A percentile compares a stretch with the other conserved stretches of the same genome.
phyloP scores from a whole-genome alignment of 352 stramenopile species.

The Phytophthora fragariaefolia region DNA sequence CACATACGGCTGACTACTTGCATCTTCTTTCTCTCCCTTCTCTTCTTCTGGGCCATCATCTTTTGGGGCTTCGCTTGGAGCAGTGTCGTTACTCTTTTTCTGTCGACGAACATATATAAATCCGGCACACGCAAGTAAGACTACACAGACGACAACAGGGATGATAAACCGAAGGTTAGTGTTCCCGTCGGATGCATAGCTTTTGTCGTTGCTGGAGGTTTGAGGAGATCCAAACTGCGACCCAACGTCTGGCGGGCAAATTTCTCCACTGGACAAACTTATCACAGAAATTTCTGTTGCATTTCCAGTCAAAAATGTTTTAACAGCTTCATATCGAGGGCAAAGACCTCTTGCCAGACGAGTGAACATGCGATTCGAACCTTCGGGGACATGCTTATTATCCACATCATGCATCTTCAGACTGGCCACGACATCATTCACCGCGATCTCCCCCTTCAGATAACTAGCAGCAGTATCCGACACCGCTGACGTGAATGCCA shows the following conservation, averaged over 20 bases:
- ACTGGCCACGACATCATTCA: slow-evolving; percentile 8
- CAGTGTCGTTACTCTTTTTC: slow-evolving; percentile 30
- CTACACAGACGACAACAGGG: slow-evolving; percentile 44
- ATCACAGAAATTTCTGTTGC: background rate
- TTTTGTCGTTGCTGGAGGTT: slow-evolving; percentile 3
- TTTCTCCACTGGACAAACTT: background rate
- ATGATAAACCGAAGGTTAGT: slow-evolving; percentile 38
- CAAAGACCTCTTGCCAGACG: slow-evolving; percentile 24
- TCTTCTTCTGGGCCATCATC: slow-evolving; percentile 28
- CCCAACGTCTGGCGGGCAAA: background rate
- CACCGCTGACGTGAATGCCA: slow-evolving; percentile 31
- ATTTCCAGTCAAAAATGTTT: background rate
- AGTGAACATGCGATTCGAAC: slow-evolving; percentile 32
- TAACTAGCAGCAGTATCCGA: slow-evolving; percentile 3
- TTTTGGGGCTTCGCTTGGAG: slow-evolving; percentile 35
- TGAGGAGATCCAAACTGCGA: background rate
- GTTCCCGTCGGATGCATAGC: slow-evolving; percentile 2
- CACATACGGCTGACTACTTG: slow-evolving; percentile 8
- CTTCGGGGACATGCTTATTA: slow-evolving; percentile 4
- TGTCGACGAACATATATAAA: slow-evolving; percentile 46
- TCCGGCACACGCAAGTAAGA: slow-evolving; percentile 42
- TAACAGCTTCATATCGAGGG: background rate
- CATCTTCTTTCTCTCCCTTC: slow-evolving; percentile 34
- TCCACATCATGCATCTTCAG: slow-evolving; percentile 16
- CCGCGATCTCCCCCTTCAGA: slow-evolving; percentile 16